A percentile compares a stretch with the other conserved stretches of the same genome.
These are phyloP conservation scores for Phytophthora fragariaefolia DNA, from an alignment of 352 stramenopile species.

Conservation along the genomic window DNA sequence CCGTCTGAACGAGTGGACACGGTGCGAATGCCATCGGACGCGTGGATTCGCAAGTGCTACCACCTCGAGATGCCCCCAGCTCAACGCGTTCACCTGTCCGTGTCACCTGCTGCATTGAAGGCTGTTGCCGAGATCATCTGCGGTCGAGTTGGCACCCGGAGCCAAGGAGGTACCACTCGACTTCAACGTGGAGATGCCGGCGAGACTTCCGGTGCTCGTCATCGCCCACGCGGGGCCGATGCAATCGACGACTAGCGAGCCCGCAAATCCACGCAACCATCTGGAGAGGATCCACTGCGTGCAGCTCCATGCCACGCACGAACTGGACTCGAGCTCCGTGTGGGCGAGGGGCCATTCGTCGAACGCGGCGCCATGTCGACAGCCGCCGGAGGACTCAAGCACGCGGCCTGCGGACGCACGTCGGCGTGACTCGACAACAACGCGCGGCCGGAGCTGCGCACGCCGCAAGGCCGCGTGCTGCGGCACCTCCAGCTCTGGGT, in stretches of 20 bases:
- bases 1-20: constrained; percentile 12
- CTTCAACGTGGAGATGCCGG: constrained; percentile 1
- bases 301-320: background rate
- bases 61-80: background rate
- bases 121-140: no score
- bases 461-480: constrained; percentile 34
- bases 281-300: background rate
- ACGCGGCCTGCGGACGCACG: constrained; percentile 22
- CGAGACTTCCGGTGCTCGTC: constrained; percentile 1
- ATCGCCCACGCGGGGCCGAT: constrained; percentile 11
- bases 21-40: constrained; percentile 3
- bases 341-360: constrained; percentile 11
- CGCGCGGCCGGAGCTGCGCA: constrained; percentile 36
- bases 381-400: constrained; percentile 2
- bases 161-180: no score
- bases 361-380: constrained; percentile 21
- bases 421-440: constrained; percentile 32
- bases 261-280: constrained; percentile 25
- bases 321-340: background rate
- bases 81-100: background rate
- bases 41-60: constrained; percentile 20
- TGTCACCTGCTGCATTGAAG: background rate
- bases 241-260: constrained; percentile 8
- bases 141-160: no score
- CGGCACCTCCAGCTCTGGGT: constrained; percentile 41